Percentiles rank a stretch among this genome's conserved stretches.
Conservation (phyloP, 176 grass and related monocot genomes). For the Zizania latifolia region DNA sequence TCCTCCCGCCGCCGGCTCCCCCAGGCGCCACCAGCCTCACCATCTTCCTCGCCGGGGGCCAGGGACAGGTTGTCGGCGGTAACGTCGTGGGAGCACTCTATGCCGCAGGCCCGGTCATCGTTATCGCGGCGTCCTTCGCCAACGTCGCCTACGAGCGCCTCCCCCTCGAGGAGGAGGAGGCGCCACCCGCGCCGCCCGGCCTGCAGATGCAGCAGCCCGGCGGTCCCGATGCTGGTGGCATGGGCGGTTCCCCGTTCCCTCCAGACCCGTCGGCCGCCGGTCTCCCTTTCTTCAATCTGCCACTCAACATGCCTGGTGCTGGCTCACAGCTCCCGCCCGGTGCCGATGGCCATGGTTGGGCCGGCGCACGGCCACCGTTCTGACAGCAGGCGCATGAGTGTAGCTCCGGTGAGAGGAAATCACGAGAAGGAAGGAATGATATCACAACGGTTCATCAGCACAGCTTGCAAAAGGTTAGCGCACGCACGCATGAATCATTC, state of each 20-base stretch:
- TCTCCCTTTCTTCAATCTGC: constrained; percentile 87
- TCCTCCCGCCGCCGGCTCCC: constrained; percentile 87
- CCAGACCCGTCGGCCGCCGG: constrained; percentile 67
- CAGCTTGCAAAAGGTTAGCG: constrained; percentile 77
- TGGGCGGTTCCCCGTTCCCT: constrained; percentile 51
- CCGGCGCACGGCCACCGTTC: constrained; percentile 53
- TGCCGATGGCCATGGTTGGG: constrained; percentile 57
- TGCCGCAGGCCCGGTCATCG: constrained; percentile 85
- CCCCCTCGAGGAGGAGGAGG: constrained; percentile 91
- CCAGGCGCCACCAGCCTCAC: constrained; percentile 93
- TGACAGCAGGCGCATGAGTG: constrained; percentile 30
- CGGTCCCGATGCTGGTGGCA: constrained; percentile 37
- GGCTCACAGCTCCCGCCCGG: constrained; percentile 54
- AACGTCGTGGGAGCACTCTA: constrained; percentile 91
- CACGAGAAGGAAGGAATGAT: constrained; percentile 35
- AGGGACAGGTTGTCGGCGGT: constrained; percentile 89
- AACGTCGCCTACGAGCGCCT: constrained; percentile 99
- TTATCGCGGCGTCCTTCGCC: constrained; percentile 90
- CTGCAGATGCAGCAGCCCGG: constrained; percentile 61
- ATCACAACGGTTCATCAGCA: constrained; percentile 11
- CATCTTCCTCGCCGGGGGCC: constrained; percentile 89
- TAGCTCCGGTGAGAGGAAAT: constrained; percentile 26
- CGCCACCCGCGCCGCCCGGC: constrained; percentile 18
- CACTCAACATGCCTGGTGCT: constrained; percentile 56
- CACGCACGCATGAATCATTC: constrained; percentile 28